Evolutionary conservation across 345 rosid genomes (phyloP).

Genomic region (Gossypium mustelinum): DNA sequence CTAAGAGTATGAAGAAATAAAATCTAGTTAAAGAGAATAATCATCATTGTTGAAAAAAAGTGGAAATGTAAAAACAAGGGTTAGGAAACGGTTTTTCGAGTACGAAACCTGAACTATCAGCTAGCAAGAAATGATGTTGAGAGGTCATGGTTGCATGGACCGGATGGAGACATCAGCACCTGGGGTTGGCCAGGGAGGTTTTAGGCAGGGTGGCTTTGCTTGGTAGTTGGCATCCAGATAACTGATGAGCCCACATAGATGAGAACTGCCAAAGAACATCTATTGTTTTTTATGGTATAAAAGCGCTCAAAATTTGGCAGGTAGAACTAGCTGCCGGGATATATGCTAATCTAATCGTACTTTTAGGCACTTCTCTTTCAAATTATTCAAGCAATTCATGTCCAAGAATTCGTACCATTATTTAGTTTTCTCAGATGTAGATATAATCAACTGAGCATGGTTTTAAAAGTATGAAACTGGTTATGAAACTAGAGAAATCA

Average conservation of each 20-base stretch:
- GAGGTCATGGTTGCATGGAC: background rate
- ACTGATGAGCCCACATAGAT: background rate
- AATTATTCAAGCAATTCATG: background rate
- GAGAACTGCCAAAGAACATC: background rate
- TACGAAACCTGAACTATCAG: background rate
- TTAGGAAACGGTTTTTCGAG: background rate
- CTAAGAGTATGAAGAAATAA: background rate
- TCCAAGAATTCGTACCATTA: background rate
- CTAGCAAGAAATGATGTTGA: background rate
- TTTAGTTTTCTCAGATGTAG: background rate
- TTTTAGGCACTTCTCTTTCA: background rate
- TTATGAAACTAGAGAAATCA: background rate
- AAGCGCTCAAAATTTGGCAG: background rate
- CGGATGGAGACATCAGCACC: background rate
- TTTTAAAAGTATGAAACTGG: conserved; percentile 5
- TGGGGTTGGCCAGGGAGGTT: background rate
- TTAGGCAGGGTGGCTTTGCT: background rate
- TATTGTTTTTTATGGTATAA: background rate
- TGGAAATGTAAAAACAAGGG: background rate
- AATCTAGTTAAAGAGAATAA: background rate
- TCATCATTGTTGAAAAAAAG: background rate
- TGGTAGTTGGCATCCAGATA: conserved; percentile 2
- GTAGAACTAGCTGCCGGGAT: conserved; percentile 1
- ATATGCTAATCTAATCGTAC: conserved; percentile 6
- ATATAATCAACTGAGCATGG: background rate